Conservation (phyloP, 202 grass and related monocot genomes). For the Panicum hallii region DNA sequence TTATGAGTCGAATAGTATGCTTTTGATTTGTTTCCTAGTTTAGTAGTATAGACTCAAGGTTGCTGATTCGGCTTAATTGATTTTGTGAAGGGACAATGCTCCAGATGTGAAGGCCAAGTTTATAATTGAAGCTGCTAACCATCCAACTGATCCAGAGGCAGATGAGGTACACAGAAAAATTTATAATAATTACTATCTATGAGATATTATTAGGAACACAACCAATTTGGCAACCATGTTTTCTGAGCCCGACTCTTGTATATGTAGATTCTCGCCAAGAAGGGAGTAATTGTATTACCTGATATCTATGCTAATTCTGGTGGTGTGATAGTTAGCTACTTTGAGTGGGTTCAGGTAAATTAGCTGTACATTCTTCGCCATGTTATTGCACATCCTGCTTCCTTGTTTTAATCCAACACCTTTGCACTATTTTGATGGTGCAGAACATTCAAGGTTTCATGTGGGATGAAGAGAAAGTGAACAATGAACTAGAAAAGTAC, state of each 20-base stretch:
- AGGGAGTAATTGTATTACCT: slow-evolving; percentile 78
- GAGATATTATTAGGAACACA: slow-evolving; percentile 10
- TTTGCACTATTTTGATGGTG: slow-evolving; percentile 39
- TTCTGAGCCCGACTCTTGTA: slow-evolving; percentile 8
- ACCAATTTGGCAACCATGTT: neutral
- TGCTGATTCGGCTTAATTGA: slow-evolving; percentile 26
- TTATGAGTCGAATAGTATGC: neutral
- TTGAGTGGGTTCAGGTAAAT: slow-evolving; percentile 99
- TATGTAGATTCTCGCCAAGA: slow-evolving; percentile 82
- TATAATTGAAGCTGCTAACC: slow-evolving; percentile 94
- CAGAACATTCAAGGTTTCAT: slow-evolving; percentile 99
- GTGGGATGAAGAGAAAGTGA: slow-evolving; percentile 87
- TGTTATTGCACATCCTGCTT: slow-evolving; percentile 2
- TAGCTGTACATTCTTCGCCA: neutral
- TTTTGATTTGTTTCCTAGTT: slow-evolving; percentile 23
- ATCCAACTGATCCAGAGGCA: slow-evolving; percentile 94
- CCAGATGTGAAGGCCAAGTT: slow-evolving; percentile 92
- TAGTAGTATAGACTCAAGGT: neutral
- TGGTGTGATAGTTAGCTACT: slow-evolving; percentile 93
- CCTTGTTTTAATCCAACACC: slow-evolving; percentile 6
- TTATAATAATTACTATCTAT: neutral
- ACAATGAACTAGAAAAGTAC: slow-evolving; percentile 76
- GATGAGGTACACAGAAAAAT: slow-evolving; percentile 65
- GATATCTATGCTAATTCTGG: slow-evolving; percentile 95
- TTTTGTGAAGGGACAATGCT: slow-evolving; percentile 82